Evolutionary conservation across 345 rosid species (phyloP).

Genomic region (Hirschfeldia incana): DNA sequence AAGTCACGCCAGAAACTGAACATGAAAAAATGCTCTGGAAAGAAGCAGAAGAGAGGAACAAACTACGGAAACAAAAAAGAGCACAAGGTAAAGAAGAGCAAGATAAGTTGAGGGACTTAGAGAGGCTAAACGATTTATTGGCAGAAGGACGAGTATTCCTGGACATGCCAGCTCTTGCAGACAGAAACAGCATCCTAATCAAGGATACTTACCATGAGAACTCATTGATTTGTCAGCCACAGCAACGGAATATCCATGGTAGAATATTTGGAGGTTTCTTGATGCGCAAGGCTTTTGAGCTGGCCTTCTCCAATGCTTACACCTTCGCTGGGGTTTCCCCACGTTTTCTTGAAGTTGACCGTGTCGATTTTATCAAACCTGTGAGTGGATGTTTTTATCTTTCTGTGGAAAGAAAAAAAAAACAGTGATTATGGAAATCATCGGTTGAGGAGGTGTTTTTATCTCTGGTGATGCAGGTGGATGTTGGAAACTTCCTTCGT

Average conservation of each 20-base stretch:
- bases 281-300: conserved; percentile 83
- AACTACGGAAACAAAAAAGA: conserved; percentile 59
- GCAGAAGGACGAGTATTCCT: conserved; percentile 80
- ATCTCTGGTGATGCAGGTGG: conserved; percentile 53
- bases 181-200: conserved; percentile 84
- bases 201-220: conserved; percentile 63
- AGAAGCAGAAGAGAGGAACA: conserved; percentile 84
- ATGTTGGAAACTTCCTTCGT: conserved; percentile 84
- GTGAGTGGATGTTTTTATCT: conserved; percentile 61
- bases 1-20: conserved; percentile 61
- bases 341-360: conserved; percentile 78
- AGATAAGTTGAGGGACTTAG: conserved; percentile 42
- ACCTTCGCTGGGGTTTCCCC: conserved; percentile 87
- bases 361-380: conserved; percentile 81
- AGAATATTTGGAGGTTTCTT: conserved; percentile 87
- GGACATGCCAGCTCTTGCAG: conserved; percentile 94
- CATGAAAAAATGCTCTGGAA: conserved; percentile 68
- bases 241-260: conserved; percentile 84
- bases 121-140: conserved; percentile 58
- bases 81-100: conserved; percentile 40
- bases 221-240: conserved; percentile 84
- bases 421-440: background rate
- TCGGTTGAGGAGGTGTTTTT: background rate
- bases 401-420: background rate
- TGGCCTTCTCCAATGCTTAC: conserved; percentile 83